Conservation (phyloP, 2,329 filamentous ascomycete genomes). For the Aphanoascus verrucosus region DNA sequence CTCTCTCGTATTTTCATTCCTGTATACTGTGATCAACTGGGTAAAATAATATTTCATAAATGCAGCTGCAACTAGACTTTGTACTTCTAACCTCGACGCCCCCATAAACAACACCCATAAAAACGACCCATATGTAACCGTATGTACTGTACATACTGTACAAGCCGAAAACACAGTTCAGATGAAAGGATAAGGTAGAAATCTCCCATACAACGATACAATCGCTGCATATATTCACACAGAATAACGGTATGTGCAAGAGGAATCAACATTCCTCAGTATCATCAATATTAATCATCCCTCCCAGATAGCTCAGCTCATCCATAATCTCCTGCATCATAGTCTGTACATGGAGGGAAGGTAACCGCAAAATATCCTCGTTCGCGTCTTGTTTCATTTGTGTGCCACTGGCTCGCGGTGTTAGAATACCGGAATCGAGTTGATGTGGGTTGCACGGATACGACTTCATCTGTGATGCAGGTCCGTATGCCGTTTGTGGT, state of each 20-base stretch:
- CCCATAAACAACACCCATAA: neutral
- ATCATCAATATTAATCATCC: constrained; percentile 28
- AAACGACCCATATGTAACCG: neutral
- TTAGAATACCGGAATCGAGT: constrained; percentile 2
- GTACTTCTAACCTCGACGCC: neutral
- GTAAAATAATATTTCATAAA: neutral
- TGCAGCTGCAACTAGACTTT: neutral
- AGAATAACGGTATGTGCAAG: neutral
- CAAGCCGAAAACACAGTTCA: no score
- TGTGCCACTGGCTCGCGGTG: constrained; percentile 8
- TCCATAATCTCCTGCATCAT: constrained; percentile 41
- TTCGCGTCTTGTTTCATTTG: neutral
- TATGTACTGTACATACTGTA: no score
- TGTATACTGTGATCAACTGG: no score
- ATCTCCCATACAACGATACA: neutral
- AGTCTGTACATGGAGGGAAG: constrained; percentile 10
- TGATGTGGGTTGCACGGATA: neutral
- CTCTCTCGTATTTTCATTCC: no score
- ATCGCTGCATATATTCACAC: neutral
- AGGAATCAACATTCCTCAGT: neutral
- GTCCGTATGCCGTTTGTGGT: neutral
- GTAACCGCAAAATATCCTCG: neutral
- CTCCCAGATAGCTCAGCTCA: constrained; percentile 43
- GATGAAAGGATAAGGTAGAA: no score
- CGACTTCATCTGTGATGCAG: neutral